phyloP scores from a whole-genome alignment of 2,329 filamentous ascomycete species.

The Eurotiales sp. region DNA sequence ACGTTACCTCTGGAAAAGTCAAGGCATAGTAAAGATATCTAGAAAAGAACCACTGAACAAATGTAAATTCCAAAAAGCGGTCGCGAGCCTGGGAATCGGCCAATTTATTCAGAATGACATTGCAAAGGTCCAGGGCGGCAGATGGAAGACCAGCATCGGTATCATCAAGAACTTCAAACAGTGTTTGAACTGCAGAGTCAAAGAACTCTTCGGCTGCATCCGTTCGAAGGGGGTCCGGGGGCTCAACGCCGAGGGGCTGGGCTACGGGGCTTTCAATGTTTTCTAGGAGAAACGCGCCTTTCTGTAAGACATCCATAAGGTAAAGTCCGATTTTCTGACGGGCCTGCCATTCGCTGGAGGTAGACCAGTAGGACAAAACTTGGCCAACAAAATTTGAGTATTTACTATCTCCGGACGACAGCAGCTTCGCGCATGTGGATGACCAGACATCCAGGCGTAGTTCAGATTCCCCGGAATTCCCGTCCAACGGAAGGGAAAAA shows the following conservation, averaged over 20 bases:
- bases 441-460: conserved; percentile 84
- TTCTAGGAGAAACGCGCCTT: conserved; percentile 86
- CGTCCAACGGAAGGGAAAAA: conserved; percentile 80
- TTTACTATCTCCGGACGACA: conserved; percentile 70
- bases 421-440: conserved; percentile 75
- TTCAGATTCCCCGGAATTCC: conserved; percentile 75
- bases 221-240: conserved; percentile 66
- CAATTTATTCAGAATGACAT: conserved; percentile 75
- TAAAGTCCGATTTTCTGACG: conserved; percentile 89
- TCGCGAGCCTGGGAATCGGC: conserved; percentile 66
- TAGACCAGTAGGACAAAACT: conserved; percentile 81
- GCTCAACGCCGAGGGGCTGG: conserved; percentile 68
- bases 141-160: conserved; percentile 83
- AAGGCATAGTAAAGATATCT: conserved; percentile 80
- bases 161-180: conserved; percentile 85
- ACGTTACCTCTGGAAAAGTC: conserved; percentile 79
- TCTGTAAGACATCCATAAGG: conserved; percentile 89
- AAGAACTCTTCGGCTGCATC: conserved; percentile 86
- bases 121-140: conserved; percentile 77
- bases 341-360: conserved; percentile 84
- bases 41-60: conserved; percentile 89
- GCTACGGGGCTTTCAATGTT: conserved; percentile 73
- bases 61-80: conserved; percentile 74
- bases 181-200: conserved; percentile 69
- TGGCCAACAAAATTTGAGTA: conserved; percentile 78